Base-by-base conservation (phyloP, 441 rosid genomes). In the Mallotus repandus region DNA sequence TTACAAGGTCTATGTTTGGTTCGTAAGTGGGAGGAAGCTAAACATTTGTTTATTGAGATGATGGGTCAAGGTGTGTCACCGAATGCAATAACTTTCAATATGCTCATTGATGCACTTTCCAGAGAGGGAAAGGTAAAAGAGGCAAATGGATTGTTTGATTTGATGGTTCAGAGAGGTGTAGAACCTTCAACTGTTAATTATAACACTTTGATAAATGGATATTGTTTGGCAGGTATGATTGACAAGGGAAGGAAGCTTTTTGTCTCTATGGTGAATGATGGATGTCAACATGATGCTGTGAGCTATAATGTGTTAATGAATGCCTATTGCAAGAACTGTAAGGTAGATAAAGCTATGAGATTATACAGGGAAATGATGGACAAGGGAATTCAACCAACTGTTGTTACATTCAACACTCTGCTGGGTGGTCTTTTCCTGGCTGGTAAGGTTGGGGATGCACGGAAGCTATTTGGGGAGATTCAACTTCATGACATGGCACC, bases 371-470 rank as follows among this genome's bases (percentile, higher is more conserved):
- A 58, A 58, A 58, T 58, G 63, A 22, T 13, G 12, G 7, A 25
- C 14, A 58, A 10, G 3, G 83, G 80, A 25, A 66, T 78, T 21
- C 64, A 7, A 18, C 79, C 88, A 50, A 63, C 75, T 0, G 38
- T 71, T 63, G 67, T 59, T 53, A 80, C 76, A 16, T 63, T 19
- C 15, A 73, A 29, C 14, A 65, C 56, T 53, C 56, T 64, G 22
- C n/a, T 71, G 61, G 13, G n/a, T 12, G 67, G 74, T n/a, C 68
- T 71, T 32, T 22, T 10, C 38, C 16, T 9, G 7, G 63, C 38
- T 7, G 38, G 38, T 9, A 22, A 13, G 16, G 5, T 25, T 10
- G 16, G 35, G 6, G 35, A 10, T 25, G 63, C 63, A 58, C 14
- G 14, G 15, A 11, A 9, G 38, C 38, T 58, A 9, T 25, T 58